These are phyloP conservation scores for Diplodia corticola DNA, from an alignment of 2,329 filamentous ascomycete species.

Conservation along the genomic window DNA sequence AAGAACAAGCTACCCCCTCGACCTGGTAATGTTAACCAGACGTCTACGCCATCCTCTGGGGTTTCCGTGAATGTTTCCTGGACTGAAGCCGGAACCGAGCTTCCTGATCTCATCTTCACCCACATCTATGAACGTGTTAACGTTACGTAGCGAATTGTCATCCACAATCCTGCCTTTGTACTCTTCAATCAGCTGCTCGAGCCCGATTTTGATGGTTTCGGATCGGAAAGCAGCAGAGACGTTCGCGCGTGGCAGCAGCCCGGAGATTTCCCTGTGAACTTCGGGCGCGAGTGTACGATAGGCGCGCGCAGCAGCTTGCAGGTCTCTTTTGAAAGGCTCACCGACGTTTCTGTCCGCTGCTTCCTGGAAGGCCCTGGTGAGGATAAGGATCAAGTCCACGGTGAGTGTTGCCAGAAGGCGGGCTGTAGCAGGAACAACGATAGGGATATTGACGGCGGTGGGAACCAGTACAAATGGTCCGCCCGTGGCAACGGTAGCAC, in stretches of 20 bases:
- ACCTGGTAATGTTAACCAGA: too few relatives aligned
- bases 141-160: too few relatives aligned
- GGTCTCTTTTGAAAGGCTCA: not conserved
- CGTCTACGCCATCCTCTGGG: too few relatives aligned
- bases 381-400: not conserved
- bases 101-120: too few relatives aligned
- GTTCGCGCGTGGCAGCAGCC: not conserved
- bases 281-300: not conserved
- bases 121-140: too few relatives aligned
- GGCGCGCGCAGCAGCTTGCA: not conserved
- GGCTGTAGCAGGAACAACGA: not conserved
- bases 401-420: not conserved
- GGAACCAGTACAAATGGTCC: not conserved
- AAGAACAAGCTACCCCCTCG: too few relatives aligned
- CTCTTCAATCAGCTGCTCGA: not conserved
- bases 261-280: not conserved
- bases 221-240: not conserved
- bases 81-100: too few relatives aligned
- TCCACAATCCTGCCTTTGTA: not conserved
- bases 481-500: not conserved
- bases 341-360: not conserved
- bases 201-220: not conserved
- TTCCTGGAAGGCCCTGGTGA: not conserved
- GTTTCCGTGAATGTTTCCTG: too few relatives aligned
- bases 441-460: not conserved